Evolutionary conservation across 2,329 filamentous ascomycete species (phyloP).

Genomic region (Colletotrichum orbiculare): DNA sequence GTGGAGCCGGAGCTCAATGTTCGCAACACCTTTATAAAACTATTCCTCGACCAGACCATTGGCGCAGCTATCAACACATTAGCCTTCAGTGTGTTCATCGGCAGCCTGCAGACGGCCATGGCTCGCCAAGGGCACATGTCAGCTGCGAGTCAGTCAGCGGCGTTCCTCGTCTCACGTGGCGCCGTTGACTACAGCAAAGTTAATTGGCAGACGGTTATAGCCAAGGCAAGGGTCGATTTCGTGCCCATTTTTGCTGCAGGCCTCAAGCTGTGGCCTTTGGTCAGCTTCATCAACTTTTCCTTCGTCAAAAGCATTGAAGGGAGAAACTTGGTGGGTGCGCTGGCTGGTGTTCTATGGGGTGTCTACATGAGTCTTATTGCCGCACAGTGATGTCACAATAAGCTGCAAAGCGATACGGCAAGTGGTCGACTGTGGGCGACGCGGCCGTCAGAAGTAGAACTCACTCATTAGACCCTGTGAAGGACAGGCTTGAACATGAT

Average conservation of each 20-base stretch:
- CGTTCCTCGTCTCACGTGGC: slow-evolving; percentile 45
- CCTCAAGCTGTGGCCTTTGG: slow-evolving; percentile 75
- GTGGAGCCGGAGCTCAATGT: slow-evolving; percentile 66
- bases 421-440: too few relatives aligned
- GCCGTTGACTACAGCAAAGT: slow-evolving; percentile 59
- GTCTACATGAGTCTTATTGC: slow-evolving; percentile 78
- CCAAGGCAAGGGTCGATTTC: slow-evolving; percentile 65
- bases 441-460: too few relatives aligned
- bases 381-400: slow-evolving; percentile 39
- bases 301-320: slow-evolving; percentile 76
- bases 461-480: too few relatives aligned
- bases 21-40: slow-evolving; percentile 74
- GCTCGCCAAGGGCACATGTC: slow-evolving; percentile 45
- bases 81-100: slow-evolving; percentile 70
- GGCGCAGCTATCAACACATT: slow-evolving; percentile 74
- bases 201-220: slow-evolving; percentile 56
- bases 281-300: slow-evolving; percentile 77
- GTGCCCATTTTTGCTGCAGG: slow-evolving; percentile 74
- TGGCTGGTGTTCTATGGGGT: slow-evolving; percentile 79
- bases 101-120: slow-evolving; percentile 65
- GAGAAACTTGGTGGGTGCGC: slow-evolving; percentile 76
- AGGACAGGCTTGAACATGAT: too few relatives aligned
- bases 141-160: slow-evolving; percentile 47
- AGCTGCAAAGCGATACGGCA: background rate
- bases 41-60: slow-evolving; percentile 75